Conservation (phyloP, 2,329 filamentous ascomycete genomes). For the Neopestalotiopsis clavispora region DNA sequence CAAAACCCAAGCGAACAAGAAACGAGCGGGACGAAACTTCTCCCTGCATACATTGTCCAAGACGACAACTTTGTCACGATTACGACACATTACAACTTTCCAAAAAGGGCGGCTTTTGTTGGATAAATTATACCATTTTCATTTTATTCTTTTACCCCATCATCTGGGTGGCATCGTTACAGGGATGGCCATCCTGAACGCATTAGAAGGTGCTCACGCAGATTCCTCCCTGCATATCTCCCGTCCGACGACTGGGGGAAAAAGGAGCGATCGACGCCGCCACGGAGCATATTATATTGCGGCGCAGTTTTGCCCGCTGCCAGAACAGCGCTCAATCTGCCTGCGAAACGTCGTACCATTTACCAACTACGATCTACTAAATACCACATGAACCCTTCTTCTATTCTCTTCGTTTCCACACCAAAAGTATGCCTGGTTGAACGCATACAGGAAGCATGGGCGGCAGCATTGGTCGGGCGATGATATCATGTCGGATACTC, state of each 20-base stretch:
- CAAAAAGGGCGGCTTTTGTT: not conserved
- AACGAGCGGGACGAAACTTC: not conserved
- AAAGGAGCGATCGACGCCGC: not conserved
- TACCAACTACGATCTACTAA: not conserved
- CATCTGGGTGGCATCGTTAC: not conserved
- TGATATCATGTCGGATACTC: conserved; percentile 5
- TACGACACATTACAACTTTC: not conserved
- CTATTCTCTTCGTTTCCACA: not conserved
- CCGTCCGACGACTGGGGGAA: not conserved
- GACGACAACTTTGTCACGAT: conserved; percentile 1
- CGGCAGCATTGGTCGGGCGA: conserved; percentile 1
- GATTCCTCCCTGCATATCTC: not conserved
- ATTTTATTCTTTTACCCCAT: not conserved
- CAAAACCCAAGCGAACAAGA: not conserved
- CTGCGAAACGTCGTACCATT: not conserved
- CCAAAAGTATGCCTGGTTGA: not conserved
- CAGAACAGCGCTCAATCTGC: not conserved
- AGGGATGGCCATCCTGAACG: not conserved
- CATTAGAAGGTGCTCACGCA: conserved; percentile 1
- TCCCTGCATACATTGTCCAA: not conserved
- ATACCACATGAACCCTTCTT: not conserved
- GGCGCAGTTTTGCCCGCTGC: not conserved
- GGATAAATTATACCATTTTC: not conserved
- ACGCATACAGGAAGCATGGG: not conserved
- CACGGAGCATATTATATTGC: not conserved